These are phyloP conservation scores for Immersiella caudata DNA, from an alignment of 495 filamentous ascomycete genomes.

Conservation along the genomic window DNA sequence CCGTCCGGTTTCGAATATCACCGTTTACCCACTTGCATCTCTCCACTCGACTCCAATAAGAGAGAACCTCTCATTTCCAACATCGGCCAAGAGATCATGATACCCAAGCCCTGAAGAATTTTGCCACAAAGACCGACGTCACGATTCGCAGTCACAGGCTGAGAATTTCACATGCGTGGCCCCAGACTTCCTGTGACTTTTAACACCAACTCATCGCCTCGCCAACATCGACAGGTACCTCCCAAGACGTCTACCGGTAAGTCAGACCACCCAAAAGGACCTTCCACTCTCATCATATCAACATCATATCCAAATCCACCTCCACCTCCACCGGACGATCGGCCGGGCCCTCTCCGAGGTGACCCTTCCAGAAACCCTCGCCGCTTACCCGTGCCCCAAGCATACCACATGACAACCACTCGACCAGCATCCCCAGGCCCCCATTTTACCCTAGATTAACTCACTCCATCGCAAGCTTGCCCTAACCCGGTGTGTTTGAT, in stretches of 20 bases:
- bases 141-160: too few species aligned
- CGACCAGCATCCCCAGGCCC: neutral
- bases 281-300: neutral
- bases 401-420: neutral
- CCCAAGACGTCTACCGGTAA: too few species aligned
- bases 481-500: neutral
- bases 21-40: neutral
- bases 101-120: too few species aligned
- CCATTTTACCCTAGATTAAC: neutral
- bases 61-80: too few species aligned
- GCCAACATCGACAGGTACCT: too few species aligned
- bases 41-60: too few species aligned
- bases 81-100: too few species aligned
- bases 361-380: neutral
- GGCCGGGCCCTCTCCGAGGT: neutral
- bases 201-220: too few species aligned
- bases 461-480: neutral
- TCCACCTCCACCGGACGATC: neutral
- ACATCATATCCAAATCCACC: neutral
- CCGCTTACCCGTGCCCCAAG: neutral
- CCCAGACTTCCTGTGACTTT: too few species aligned
- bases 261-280: too few species aligned
- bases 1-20: neutral
- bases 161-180: too few species aligned
- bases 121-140: too few species aligned